A percentile compares a stretch with the other conserved stretches of the same genome.
Conservation (phyloP, 495 filamentous ascomycete species). For the Podospora anserina region DNA sequence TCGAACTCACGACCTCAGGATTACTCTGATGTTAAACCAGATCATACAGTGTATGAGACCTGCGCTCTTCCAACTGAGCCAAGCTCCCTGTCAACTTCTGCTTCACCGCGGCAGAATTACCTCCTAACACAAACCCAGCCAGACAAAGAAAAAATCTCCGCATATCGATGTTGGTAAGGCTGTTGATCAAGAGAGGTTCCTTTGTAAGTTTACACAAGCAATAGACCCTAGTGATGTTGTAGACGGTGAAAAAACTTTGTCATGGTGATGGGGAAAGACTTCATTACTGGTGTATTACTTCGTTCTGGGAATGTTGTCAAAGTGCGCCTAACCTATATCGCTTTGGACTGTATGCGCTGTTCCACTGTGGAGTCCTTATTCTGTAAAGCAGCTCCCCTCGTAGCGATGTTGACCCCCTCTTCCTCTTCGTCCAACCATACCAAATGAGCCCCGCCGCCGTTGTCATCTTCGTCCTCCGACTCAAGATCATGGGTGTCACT, state of each 20-base stretch:
- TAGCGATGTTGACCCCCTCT: background rate
- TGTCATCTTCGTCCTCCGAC: background rate
- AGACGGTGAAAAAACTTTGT: too few species aligned
- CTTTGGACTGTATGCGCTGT: background rate
- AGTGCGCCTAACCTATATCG: too few species aligned
- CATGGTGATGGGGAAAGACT: too few species aligned
- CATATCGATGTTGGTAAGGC: too few species aligned
- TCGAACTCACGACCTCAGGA: constrained; percentile 27
- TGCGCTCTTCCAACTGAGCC: constrained; percentile 26
- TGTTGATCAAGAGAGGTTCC: too few species aligned
- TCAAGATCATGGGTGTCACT: background rate
- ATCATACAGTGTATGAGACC: constrained; percentile 24
- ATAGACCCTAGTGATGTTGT: too few species aligned
- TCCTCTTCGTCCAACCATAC: background rate
- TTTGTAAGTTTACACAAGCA: too few species aligned
- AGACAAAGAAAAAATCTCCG: too few species aligned
- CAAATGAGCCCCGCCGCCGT: background rate
- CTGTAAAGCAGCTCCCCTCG: background rate
- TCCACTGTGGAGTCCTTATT: background rate
- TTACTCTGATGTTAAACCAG: constrained; percentile 22
- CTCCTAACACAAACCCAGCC: too few species aligned
- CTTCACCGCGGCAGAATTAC: background rate
- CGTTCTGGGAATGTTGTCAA: too few species aligned
- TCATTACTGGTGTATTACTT: too few species aligned
- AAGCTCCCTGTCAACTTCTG: constrained; percentile 12